phyloP scores from a whole-genome alignment of 805 yeast species.

The Lachancea fermentati region DNA sequence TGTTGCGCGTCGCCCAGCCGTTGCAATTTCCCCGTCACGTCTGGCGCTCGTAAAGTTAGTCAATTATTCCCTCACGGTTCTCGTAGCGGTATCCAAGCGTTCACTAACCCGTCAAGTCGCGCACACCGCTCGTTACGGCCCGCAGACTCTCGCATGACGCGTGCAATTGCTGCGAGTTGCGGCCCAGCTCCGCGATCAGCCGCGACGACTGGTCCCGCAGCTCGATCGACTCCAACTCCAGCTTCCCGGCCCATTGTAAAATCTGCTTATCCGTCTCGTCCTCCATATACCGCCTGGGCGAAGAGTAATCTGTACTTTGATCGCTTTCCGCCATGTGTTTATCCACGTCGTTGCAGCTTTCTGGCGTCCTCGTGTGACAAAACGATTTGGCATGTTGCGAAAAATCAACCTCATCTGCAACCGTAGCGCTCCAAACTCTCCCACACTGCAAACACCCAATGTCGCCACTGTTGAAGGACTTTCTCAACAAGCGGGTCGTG shows the following conservation, averaged over 20 bases:
- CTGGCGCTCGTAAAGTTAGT: too few relatives aligned
- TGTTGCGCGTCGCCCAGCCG: too few relatives aligned
- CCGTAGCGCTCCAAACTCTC: too few relatives aligned
- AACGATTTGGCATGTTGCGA: neutral
- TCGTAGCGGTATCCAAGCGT: too few relatives aligned
- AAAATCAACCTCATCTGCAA: too few relatives aligned
- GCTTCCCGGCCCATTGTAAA: conserved; percentile 44
- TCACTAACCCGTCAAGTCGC: conserved; percentile 14
- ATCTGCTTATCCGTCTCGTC: conserved; percentile 26
- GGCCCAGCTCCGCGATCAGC: conserved; percentile 16
- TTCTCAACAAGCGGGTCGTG: conserved; percentile 42
- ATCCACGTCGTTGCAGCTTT: neutral
- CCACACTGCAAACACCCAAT: too few relatives aligned
- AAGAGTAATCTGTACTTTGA: conserved; percentile 6
- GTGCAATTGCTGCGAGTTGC: conserved; percentile 14
- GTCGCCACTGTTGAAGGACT: conserved; percentile 31
- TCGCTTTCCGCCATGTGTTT: conserved; percentile 6
- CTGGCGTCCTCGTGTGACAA: neutral
- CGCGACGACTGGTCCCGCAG: conserved; percentile 31
- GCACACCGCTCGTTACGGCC: conserved; percentile 7
- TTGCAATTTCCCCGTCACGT: too few relatives aligned
- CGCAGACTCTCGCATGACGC: conserved; percentile 10
- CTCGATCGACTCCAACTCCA: conserved; percentile 45
- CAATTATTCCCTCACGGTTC: too few relatives aligned
- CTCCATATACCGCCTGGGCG: conserved; percentile 2